phyloP scores from a whole-genome alignment of 1,139 yeast species.

The Blastobotrys ciferrii region DNA sequence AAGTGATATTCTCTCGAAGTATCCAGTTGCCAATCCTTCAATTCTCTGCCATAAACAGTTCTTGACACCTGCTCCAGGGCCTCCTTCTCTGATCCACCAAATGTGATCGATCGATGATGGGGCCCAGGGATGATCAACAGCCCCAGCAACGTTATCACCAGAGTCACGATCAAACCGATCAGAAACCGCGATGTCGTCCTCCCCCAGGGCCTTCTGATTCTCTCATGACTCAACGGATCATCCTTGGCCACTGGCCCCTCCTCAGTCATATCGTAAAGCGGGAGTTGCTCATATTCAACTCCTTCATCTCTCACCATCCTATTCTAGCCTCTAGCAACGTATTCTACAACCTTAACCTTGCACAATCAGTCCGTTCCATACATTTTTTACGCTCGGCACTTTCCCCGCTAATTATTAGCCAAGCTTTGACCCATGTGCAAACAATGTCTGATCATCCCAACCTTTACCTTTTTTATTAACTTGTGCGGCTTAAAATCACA shows the following conservation, averaged over 20 bases:
- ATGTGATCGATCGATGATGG: not conserved
- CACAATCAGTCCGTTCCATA: too few species aligned
- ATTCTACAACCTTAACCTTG: too few species aligned
- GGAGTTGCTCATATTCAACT: slow-evolving; percentile 1
- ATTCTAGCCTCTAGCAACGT: not conserved
- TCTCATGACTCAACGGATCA: not conserved
- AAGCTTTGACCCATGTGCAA: not conserved
- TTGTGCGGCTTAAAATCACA: too few species aligned
- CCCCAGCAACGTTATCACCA: not conserved
- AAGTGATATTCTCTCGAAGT: slow-evolving; percentile 31
- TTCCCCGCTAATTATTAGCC: not conserved
- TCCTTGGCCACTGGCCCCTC: not conserved
- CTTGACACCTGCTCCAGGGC: not conserved
- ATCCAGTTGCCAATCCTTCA: slow-evolving; percentile 33
- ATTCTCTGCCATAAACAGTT: slow-evolving; percentile 25
- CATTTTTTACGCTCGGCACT: not conserved
- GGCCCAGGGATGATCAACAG: slow-evolving; percentile 1
- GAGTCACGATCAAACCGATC: slow-evolving; percentile 1
- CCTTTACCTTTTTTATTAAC: not conserved
- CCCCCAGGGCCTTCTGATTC: not conserved
- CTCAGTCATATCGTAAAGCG: slow-evolving; percentile 1
- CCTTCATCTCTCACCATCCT: not conserved
- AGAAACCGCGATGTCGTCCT: not conserved
- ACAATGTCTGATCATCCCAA: not conserved
- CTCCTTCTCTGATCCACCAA: slow-evolving; percentile 1